phyloP scores from a whole-genome alignment of 345 rosid genomes.

The Viola odorata region DNA sequence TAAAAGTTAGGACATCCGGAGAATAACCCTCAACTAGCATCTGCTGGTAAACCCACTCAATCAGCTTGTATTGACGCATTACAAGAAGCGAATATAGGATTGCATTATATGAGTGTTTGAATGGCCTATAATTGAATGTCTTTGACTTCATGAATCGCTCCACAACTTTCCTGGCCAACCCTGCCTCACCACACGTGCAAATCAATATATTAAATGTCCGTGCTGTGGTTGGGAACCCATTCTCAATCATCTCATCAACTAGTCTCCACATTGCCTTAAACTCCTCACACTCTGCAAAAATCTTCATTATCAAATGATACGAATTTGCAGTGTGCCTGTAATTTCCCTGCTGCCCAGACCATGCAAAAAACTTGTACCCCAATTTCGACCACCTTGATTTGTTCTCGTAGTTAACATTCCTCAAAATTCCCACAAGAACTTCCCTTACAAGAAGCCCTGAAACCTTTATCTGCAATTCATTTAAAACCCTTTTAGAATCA shows the following conservation, averaged over 20 bases:
- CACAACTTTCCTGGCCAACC: conserved; percentile 59
- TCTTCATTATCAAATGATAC: conserved; percentile 76
- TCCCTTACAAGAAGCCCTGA: conserved; percentile 75
- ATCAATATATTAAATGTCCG: conserved; percentile 78
- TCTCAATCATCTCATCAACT: conserved; percentile 76
- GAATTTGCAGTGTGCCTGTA: conserved; percentile 59
- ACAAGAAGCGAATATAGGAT: conserved; percentile 52
- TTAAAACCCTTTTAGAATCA: conserved; percentile 41
- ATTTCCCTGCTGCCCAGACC: conserved; percentile 57
- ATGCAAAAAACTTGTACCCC: conserved; percentile 67
- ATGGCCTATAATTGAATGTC: conserved; percentile 66
- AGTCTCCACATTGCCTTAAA: conserved; percentile 89
- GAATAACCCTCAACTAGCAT: conserved; percentile 57
- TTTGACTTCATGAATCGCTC: conserved; percentile 78
- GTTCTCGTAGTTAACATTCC: conserved; percentile 33
- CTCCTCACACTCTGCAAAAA: conserved; percentile 71
- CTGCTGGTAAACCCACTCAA: conserved; percentile 81
- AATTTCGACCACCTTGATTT: conserved; percentile 56
- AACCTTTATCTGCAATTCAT: conserved; percentile 50
- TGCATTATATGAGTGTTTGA: conserved; percentile 72
- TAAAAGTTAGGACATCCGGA: conserved; percentile 67
- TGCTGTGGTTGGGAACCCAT: conserved; percentile 66
- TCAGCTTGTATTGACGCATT: conserved; percentile 59
- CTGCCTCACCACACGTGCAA: conserved; percentile 73
- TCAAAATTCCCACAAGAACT: conserved; percentile 68